Base-by-base conservation (phyloP, 2,329 filamentous ascomycete genomes). In the Fusarium marasasianum region DNA sequence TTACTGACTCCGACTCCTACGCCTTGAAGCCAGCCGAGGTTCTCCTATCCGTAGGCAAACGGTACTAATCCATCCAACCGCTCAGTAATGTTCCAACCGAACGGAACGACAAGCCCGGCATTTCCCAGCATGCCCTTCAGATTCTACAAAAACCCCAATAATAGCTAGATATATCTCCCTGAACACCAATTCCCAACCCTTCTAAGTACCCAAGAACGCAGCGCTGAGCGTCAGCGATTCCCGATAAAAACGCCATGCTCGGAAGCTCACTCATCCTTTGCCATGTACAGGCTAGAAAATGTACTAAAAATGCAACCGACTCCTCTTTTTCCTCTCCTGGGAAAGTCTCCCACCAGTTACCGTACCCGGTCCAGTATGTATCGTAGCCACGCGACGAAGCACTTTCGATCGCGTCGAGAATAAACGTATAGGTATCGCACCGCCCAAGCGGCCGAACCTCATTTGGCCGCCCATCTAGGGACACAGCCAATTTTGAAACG, bases 61-160 rank as follows among this genome's bases (percentile, higher is more conserved):
- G 76, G 76, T 78, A 76, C 74, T 78, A 69, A 66, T 71, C 69
- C 75, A 70, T 71, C 67, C 75, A 77, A 69, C 59, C 70, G 75
- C 69, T 76, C 74, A 70, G 76, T 78, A 73, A 60, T 78, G 51
- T 78, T 78, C 66, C 75, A 78, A 78, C 77, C 70, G 65, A 78
- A 64, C 75, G 70, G 65, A 78, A 64, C 74, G 70, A 73, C 67
- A 75, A 66, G 60, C 63, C 66, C 60, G 40, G 50, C 63, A 66
- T 68, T 69, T 75, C 66, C 74, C 67, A 68, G 26, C 64, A 70
- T 78, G 72, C 72, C 71, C 63, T 24, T 53, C 69, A 63, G 66
- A 63, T 63, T 24, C 43, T 53, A n/a, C 35, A 54, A 54, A 76
- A 74, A 71, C 73, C 75, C 58, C 64, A 64, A 67, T 38, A 55